Evolutionary conservation across 345 rosid genomes (phyloP).

Genomic region (Arabidopsis arenosa): DNA sequence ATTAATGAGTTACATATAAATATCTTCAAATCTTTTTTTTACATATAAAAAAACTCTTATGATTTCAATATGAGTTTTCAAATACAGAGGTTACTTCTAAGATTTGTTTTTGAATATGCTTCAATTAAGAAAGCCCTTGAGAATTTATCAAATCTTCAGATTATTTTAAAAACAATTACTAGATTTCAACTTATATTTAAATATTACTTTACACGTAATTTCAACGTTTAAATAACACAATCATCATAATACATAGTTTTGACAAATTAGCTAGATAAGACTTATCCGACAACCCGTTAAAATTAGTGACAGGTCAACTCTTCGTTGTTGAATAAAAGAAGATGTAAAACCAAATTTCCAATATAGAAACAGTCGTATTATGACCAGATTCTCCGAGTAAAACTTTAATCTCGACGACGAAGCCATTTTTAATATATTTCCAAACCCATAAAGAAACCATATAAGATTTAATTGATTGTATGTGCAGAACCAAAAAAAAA

Average conservation of each 20-base stretch:
- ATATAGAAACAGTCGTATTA: neutral
- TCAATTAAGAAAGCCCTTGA: neutral
- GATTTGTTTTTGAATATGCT: neutral
- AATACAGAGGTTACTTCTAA: neutral
- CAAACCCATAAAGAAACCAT: neutral
- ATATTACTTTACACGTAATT: neutral
- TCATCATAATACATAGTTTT: neutral
- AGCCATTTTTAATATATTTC: neutral
- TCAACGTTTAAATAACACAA: neutral
- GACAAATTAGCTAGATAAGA: neutral
- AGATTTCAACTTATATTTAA: neutral
- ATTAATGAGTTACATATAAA: neutral
- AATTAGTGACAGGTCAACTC: conserved; percentile 9
- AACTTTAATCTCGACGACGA: conserved; percentile 9
- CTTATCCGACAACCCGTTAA: neutral
- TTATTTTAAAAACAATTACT: neutral
- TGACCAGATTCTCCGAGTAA: conserved; percentile 13
- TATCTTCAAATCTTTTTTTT: neutral
- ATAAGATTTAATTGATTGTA: neutral
- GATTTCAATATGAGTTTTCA: conserved; percentile 2
- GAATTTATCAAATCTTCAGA: conserved; percentile 8
- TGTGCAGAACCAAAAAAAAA: neutral
- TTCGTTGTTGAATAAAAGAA: conserved; percentile 14
- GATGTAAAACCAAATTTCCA: conserved; percentile 2
- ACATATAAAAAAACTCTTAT: neutral